A percentile compares a stretch with the other conserved stretches of the same genome.
Evolutionary conservation across 352 stramenopile species (phyloP).

Genomic region (Aphanomyces stellatus): DNA sequence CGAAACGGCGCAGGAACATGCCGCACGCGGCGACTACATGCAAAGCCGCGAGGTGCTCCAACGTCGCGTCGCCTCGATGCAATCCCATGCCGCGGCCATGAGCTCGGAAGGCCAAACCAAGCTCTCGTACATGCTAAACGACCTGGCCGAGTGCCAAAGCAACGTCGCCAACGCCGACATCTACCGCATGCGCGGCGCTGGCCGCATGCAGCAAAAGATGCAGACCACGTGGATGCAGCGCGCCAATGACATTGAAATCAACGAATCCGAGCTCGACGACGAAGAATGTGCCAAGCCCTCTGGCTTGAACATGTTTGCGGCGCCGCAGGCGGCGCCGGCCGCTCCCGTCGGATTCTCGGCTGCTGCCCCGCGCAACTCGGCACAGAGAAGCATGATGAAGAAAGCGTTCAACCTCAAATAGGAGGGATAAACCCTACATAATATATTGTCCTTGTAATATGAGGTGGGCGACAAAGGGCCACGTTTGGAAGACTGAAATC

Average conservation of each 20-base stretch:
- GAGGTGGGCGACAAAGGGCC: too few species aligned
- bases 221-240: background rate
- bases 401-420: slow-evolving; percentile 9
- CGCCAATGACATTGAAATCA: slow-evolving; percentile 2
- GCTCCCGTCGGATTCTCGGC: background rate
- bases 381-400: slow-evolving; percentile 1
- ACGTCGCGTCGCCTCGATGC: background rate
- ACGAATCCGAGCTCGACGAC: background rate
- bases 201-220: background rate
- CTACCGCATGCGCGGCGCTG: background rate
- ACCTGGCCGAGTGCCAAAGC: background rate
- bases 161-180: background rate
- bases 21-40: background rate
- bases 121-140: background rate
- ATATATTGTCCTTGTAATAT: too few species aligned
- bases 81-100: background rate
- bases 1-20: background rate
- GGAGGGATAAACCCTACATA: too few species aligned
- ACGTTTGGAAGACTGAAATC: too few species aligned
- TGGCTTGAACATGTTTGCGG: background rate
- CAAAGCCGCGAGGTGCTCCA: background rate
- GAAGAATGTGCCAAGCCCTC: background rate
- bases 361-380: background rate
- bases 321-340: background rate
- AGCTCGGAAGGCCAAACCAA: background rate